These are phyloP conservation scores for Sphaerulina vaccinii DNA, from an alignment of 2,329 filamentous ascomycete genomes.

Conservation along the genomic window DNA sequence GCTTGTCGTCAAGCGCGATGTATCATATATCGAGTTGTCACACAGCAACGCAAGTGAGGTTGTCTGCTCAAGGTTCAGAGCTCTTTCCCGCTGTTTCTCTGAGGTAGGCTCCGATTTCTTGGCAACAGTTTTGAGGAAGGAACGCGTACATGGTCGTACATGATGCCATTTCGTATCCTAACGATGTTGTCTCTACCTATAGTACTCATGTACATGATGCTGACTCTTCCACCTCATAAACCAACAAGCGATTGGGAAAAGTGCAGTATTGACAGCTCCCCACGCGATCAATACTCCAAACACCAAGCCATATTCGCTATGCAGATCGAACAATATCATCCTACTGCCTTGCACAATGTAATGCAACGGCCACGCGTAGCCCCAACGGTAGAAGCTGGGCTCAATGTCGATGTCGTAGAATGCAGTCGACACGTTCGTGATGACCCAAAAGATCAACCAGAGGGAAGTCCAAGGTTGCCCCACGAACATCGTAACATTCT, in stretches of 20 bases:
- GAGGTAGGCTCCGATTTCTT: no score
- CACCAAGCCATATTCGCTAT: conserved; percentile 59
- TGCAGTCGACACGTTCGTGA: conserved; percentile 61
- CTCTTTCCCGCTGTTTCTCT: no score
- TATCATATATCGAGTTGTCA: no score
- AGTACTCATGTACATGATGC: conserved; percentile 37
- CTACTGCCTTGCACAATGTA: conserved; percentile 60
- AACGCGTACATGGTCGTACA: background rate
- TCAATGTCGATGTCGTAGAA: conserved; percentile 62
- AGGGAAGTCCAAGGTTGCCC: conserved; percentile 61
- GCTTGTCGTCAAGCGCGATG: no score
- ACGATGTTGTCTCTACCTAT: conserved; percentile 11
- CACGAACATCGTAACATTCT: conserved; percentile 64
- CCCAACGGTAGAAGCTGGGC: conserved; percentile 60
- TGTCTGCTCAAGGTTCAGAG: no score
- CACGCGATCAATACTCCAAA: conserved; percentile 62
- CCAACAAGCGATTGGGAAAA: conserved; percentile 55
- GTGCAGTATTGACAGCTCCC: conserved; percentile 51
- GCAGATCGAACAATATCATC: conserved; percentile 61
- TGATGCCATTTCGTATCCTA: background rate
- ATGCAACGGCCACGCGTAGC: conserved; percentile 63
- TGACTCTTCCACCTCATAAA: conserved; percentile 44
- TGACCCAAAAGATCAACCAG: conserved; percentile 68
- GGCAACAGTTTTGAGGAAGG: background rate
- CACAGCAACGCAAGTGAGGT: no score